A percentile compares a stretch with the other conserved stretches of the same genome.
Evolutionary conservation across 257 asterid species (phyloP).

Genomic region (Catharanthus roseus): DNA sequence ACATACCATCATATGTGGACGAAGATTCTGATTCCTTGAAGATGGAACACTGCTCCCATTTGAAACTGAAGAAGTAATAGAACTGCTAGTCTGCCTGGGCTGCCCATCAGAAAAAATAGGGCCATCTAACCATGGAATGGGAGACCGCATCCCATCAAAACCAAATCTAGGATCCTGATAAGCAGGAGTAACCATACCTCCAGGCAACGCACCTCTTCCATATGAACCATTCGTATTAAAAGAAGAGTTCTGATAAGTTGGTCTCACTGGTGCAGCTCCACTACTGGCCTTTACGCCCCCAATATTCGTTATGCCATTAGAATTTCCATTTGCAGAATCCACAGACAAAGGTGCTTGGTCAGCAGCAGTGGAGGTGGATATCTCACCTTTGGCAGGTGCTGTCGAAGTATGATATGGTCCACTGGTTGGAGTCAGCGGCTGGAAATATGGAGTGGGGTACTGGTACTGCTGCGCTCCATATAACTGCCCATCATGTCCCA

Average conservation of each 20-base stretch:
- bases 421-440: slow-evolving; percentile 21
- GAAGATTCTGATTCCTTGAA: slow-evolving; percentile 25
- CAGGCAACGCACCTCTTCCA: slow-evolving; percentile 31
- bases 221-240: slow-evolving; percentile 26
- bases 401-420: slow-evolving; percentile 17
- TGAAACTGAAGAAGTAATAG: slow-evolving; percentile 19
- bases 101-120: slow-evolving; percentile 59
- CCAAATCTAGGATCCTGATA: slow-evolving; percentile 64
- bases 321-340: slow-evolving; percentile 46
- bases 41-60: slow-evolving; percentile 23
- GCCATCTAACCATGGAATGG: slow-evolving; percentile 55
- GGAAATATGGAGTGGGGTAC: slow-evolving; percentile 35
- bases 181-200: slow-evolving; percentile 34
- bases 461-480: slow-evolving; percentile 38
- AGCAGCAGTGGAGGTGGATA: slow-evolving; percentile 36
- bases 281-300: slow-evolving; percentile 46
- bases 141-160: slow-evolving; percentile 43
- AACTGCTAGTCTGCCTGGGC: slow-evolving; percentile 26
- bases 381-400: slow-evolving; percentile 49
- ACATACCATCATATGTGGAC: slow-evolving; percentile 28
- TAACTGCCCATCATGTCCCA: slow-evolving; percentile 31
- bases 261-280: slow-evolving; percentile 28
- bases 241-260: slow-evolving; percentile 19
- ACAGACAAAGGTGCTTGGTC: slow-evolving; percentile 47
- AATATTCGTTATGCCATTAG: slow-evolving; percentile 27